Percentiles rank a stretch among this genome's conserved stretches.
Conservation (phyloP, 306 rosid genomes). For the Biancaea sappan region DNA sequence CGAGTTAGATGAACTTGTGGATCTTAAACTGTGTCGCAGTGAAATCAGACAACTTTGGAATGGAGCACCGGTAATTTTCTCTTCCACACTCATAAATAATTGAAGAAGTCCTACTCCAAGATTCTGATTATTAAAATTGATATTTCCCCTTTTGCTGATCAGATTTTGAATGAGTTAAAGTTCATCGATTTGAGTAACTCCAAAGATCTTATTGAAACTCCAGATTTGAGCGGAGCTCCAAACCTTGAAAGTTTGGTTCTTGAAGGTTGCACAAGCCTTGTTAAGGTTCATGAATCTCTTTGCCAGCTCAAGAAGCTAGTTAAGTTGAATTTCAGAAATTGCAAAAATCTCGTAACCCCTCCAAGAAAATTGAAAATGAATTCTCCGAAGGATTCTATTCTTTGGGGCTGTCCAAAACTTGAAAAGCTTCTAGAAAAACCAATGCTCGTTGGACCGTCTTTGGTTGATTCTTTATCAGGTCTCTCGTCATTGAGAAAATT, state of each 20-base stretch:
- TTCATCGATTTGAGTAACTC: background rate
- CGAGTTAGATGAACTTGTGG: background rate
- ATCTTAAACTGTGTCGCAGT: background rate
- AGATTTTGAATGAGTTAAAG: background rate
- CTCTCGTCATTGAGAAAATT: background rate
- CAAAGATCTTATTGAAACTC: background rate
- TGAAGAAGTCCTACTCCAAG: too few relatives aligned
- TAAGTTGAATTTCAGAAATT: background rate
- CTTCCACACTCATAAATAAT: background rate
- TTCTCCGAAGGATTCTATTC: background rate
- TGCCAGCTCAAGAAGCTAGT: background rate
- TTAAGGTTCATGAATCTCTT: background rate
- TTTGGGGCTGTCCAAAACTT: background rate
- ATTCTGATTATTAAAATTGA: too few relatives aligned
- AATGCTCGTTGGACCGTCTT: too few relatives aligned
- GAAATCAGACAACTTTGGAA: background rate
- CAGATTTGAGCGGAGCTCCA: background rate
- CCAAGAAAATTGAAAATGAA: background rate
- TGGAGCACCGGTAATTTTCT: background rate
- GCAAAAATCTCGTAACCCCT: background rate
- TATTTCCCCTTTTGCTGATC: background rate
- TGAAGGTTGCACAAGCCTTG: background rate
- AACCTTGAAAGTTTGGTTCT: background rate
- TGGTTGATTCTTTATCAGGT: conserved; percentile 14
- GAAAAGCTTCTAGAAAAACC: too few relatives aligned